Conservation (phyloP, 2,329 filamentous ascomycete species). For the Sporothrix protearum region DNA sequence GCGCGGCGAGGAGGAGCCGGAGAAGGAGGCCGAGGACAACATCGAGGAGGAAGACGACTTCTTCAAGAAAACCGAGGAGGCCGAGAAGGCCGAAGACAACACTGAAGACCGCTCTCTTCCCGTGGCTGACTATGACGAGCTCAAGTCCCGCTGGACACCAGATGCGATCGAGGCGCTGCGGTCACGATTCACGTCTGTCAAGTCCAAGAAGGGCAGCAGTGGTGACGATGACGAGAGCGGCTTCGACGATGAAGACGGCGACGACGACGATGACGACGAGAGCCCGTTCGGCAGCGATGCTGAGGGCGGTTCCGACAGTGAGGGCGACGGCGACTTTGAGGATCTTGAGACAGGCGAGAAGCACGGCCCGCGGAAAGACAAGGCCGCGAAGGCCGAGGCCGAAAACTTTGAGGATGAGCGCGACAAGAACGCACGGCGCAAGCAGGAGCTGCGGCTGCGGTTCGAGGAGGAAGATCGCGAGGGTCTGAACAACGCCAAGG, state of each 20-base stretch:
- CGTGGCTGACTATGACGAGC: slow-evolving; percentile 70
- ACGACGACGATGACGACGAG: slow-evolving; percentile 43
- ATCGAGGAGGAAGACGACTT: slow-evolving; percentile 55
- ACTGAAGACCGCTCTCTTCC: slow-evolving; percentile 79
- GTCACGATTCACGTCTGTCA: slow-evolving; percentile 66
- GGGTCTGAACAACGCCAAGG: slow-evolving; percentile 87
- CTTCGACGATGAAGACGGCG: slow-evolving; percentile 56
- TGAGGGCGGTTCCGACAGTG: slow-evolving; percentile 55
- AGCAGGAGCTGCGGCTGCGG: slow-evolving; percentile 88
- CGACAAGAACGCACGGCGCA: slow-evolving; percentile 82
- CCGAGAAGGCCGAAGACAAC: slow-evolving; percentile 66
- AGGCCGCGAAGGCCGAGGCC: slow-evolving; percentile 65
- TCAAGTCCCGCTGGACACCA: slow-evolving; percentile 82
- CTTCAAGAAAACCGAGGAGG: slow-evolving; percentile 66
- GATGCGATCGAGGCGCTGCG: slow-evolving; percentile 73
- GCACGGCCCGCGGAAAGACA: slow-evolving; percentile 40
- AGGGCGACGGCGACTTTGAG: slow-evolving; percentile 78
- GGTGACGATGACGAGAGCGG: slow-evolving; percentile 56
- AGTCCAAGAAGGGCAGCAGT: slow-evolving; percentile 45
- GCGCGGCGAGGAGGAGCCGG: slow-evolving; percentile 62
- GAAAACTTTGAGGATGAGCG: slow-evolving; percentile 75
- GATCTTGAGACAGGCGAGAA: slow-evolving; percentile 77
- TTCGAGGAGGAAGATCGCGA: slow-evolving; percentile 99
- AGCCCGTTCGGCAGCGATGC: slow-evolving; percentile 40
- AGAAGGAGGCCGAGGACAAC: slow-evolving; percentile 48